These are phyloP conservation scores for Schwanniomyces sp. DNA, from an alignment of 805 yeast genomes.

Conservation along the genomic window DNA sequence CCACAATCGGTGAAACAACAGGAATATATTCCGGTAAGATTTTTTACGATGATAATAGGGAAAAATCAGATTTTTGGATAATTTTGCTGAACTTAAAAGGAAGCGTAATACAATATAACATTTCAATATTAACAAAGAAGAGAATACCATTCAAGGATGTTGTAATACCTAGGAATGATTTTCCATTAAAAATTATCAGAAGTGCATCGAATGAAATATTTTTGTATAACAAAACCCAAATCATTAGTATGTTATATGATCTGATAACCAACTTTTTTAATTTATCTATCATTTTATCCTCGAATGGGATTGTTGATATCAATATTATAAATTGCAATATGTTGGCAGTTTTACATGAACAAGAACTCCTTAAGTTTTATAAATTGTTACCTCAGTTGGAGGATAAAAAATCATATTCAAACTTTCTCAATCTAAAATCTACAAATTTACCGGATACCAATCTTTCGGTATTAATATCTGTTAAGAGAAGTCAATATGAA, in stretches of 20 bases:
- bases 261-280: slow-evolving; percentile 6
- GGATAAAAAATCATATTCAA: slow-evolving; percentile 12
- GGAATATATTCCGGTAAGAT: slow-evolving; percentile 13
- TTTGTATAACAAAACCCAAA: slow-evolving; percentile 10
- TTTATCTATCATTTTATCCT: slow-evolving; percentile 1
- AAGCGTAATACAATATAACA: slow-evolving; percentile 10
- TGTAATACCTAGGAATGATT: slow-evolving; percentile 6
- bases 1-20: neutral
- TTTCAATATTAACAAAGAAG: slow-evolving; percentile 5
- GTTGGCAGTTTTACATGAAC: slow-evolving; percentile 5
- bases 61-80: slow-evolving; percentile 9
- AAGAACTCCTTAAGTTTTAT: neutral
- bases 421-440: slow-evolving; percentile 15
- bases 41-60: slow-evolving; percentile 1
- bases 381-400: neutral
- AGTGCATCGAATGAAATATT: slow-evolving; percentile 4
- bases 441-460: slow-evolving; percentile 8
- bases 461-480: slow-evolving; percentile 15
- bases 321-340: slow-evolving; percentile 5
- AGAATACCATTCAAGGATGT: slow-evolving; percentile 1
- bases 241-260: slow-evolving; percentile 10
- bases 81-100: slow-evolving; percentile 13
- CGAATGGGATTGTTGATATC: slow-evolving; percentile 11
- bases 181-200: slow-evolving; percentile 14
- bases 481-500: slow-evolving; percentile 12